Evolutionary conservation across 805 yeast genomes (phyloP).

Genomic region (Debaryomyces castellii): DNA sequence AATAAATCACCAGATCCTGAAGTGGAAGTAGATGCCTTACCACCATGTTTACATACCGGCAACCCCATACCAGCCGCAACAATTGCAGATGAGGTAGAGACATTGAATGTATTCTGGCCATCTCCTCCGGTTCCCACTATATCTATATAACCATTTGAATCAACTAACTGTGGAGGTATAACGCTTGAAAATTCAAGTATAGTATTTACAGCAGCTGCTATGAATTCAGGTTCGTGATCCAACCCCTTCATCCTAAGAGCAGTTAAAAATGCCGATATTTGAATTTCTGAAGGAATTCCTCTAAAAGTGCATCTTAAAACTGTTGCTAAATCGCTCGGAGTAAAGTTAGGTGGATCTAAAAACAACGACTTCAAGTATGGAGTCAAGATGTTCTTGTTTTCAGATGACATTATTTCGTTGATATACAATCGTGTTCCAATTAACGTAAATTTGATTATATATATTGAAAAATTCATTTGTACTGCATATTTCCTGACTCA

Average conservation of each 20-base stretch:
- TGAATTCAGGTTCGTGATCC: conserved; percentile 77
- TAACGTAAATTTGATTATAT: neutral
- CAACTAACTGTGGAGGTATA: conserved; percentile 47
- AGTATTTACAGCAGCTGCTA: conserved; percentile 83
- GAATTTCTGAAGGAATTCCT: conserved; percentile 64
- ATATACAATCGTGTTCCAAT: neutral
- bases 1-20: conserved; percentile 95
- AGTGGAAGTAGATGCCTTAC: conserved; percentile 89
- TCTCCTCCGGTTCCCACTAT: conserved; percentile 99
- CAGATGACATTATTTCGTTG: conserved; percentile 3
- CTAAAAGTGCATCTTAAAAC: conserved; percentile 64
- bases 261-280: conserved; percentile 76
- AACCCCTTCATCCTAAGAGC: conserved; percentile 70
- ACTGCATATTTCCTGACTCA: neutral
- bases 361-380: conserved; percentile 70
- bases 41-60: conserved; percentile 91
- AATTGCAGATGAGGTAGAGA: conserved; percentile 91
- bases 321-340: conserved; percentile 60
- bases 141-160: conserved; percentile 62
- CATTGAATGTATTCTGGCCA: conserved; percentile 96
- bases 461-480: neutral
- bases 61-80: conserved; percentile 88
- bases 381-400: conserved; percentile 31
- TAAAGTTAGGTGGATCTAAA: conserved; percentile 57
- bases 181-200: conserved; percentile 63